phyloP scores from a whole-genome alignment of 371 early-diverging fungal species.

The Mucor lusitanicus region DNA sequence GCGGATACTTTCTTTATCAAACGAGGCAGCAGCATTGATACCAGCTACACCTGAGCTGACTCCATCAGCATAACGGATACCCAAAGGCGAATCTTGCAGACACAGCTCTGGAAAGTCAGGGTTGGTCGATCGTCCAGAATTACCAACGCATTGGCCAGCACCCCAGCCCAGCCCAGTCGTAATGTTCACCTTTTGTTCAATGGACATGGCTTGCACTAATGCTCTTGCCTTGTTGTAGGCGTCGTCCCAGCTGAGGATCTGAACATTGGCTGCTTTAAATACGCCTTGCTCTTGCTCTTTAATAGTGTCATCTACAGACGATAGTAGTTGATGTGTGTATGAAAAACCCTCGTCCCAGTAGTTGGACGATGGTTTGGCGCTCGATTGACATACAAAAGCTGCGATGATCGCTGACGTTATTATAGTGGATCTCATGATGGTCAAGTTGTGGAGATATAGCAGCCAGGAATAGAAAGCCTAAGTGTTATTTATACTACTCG shows the following conservation, averaged over 20 bases:
- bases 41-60: constrained; percentile 55
- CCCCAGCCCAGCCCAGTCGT: constrained; percentile 56
- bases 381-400: not conserved
- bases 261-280: not conserved
- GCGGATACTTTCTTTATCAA: constrained; percentile 50
- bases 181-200: constrained; percentile 48
- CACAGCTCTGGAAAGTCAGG: constrained; percentile 63
- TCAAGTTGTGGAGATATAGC: not conserved
- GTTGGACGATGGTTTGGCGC: not conserved
- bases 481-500: not conserved
- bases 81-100: constrained; percentile 61
- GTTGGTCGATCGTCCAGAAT: constrained; percentile 31
- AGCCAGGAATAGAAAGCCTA: too few relatives aligned
- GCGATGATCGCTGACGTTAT: not conserved
- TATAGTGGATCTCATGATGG: not conserved
- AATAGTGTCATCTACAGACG: not conserved
- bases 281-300: not conserved
- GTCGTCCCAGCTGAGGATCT: constrained; percentile 32
- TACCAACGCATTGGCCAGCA: constrained; percentile 54
- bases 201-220: constrained; percentile 34
- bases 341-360: constrained; percentile 1
- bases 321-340: not conserved
- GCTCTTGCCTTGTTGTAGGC: constrained; percentile 39
- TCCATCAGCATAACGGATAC: constrained; percentile 43
- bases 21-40: constrained; percentile 59